Evolutionary conservation across 208 protist genomes (phyloP).

Genomic region (Crithidia sp.): DNA sequence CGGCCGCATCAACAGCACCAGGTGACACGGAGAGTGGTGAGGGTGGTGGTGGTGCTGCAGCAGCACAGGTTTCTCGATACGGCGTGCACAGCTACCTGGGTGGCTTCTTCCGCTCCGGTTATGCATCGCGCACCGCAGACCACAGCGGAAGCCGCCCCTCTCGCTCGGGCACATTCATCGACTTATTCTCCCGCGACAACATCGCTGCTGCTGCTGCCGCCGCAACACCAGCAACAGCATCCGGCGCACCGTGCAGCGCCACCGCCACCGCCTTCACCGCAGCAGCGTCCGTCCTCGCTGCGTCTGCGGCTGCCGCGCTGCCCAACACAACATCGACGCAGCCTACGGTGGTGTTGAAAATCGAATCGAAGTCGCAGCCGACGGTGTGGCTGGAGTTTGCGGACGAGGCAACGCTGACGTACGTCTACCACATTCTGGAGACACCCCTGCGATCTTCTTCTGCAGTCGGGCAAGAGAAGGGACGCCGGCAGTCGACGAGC

Average conservation of each 20-base stretch:
- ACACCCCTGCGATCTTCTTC: conserved; percentile 18
- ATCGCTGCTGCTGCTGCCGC: neutral
- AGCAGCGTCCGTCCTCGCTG: conserved; percentile 2
- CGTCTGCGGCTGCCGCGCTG: neutral
- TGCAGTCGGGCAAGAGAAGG: neutral
- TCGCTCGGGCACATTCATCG: neutral
- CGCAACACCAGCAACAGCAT: neutral
- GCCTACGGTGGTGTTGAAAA: conserved; percentile 22
- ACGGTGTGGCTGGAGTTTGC: conserved; percentile 45
- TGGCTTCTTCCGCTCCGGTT: conserved; percentile 1
- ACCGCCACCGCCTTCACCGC: neutral
- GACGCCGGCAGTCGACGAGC: too few relatives aligned
- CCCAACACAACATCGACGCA: neutral
- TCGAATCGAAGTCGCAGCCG: conserved; percentile 28
- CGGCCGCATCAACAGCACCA: too few relatives aligned
- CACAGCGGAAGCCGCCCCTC: neutral
- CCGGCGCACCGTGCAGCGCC: conserved; percentile 3
- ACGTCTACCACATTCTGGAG: conserved; percentile 30
- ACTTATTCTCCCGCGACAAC: conserved; percentile 4
- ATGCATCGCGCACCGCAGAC: too few relatives aligned
- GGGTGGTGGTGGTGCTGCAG: neutral
- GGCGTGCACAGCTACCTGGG: conserved; percentile 9
- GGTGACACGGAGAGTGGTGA: too few relatives aligned
- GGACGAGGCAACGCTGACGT: conserved; percentile 20
- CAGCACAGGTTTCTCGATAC: neutral